Percentiles rank a stretch among this genome's conserved stretches.
Conservation (phyloP, 345 rosid genomes). For the Excoecaria agallocha region DNA sequence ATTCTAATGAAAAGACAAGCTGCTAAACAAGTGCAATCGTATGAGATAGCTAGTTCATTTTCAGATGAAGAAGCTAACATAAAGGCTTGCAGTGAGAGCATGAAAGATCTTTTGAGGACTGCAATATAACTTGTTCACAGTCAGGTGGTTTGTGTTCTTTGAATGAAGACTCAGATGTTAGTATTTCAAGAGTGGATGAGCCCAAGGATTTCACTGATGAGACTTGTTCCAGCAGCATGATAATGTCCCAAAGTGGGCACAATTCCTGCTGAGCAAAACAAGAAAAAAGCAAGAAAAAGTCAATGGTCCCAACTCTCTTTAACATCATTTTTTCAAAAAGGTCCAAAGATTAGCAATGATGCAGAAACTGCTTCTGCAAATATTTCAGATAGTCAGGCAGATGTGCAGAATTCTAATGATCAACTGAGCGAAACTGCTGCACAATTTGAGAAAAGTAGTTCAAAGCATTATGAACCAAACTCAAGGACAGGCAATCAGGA, state of each 20-base stretch:
- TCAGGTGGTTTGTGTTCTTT: slow-evolving; percentile 26
- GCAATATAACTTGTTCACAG: slow-evolving; percentile 12
- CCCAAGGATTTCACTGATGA: slow-evolving; percentile 22
- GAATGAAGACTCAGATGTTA: slow-evolving; percentile 26
- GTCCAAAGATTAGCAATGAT: slow-evolving; percentile 24
- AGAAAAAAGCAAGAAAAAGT: slow-evolving; percentile 54
- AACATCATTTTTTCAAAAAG: slow-evolving; percentile 68
- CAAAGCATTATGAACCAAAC: slow-evolving; percentile 19
- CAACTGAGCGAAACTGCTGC: slow-evolving; percentile 13
- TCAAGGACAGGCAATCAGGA: slow-evolving; percentile 34
- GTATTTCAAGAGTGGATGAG: slow-evolving; percentile 11
- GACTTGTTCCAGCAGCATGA: slow-evolving; percentile 21
- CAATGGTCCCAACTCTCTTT: slow-evolving; percentile 72
- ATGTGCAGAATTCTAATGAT: slow-evolving; percentile 21
- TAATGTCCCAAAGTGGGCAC: slow-evolving; percentile 15
- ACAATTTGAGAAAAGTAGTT: slow-evolving; percentile 20
- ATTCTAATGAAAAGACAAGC: slow-evolving; percentile 43
- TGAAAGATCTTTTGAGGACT: slow-evolving; percentile 30
- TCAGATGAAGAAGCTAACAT: slow-evolving; percentile 26
- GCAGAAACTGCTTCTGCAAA: slow-evolving; percentile 25
- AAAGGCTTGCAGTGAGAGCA: slow-evolving; percentile 32
- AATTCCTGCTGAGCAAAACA: slow-evolving; percentile 31
- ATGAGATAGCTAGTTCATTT: slow-evolving; percentile 36
- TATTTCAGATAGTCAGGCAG: slow-evolving; percentile 27
- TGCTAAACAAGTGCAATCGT: slow-evolving; percentile 39